These are phyloP conservation scores for Chaetomium fimeti DNA, from an alignment of 495 filamentous ascomycete species.

Conservation along the genomic window DNA sequence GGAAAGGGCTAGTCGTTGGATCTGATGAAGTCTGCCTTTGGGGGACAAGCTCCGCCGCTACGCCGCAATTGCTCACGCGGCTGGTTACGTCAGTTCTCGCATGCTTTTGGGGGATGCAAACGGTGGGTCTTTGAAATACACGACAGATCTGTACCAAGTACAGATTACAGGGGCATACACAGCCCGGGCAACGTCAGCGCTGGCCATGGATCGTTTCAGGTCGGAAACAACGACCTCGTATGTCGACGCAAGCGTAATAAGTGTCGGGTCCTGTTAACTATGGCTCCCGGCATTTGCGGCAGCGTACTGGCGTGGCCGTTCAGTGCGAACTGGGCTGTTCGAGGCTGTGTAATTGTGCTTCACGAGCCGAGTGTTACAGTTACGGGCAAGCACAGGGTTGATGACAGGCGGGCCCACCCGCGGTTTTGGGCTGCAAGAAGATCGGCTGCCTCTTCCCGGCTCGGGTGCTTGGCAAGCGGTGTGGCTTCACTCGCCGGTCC, in stretches of 20 bases:
- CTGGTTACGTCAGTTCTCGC: constrained; percentile 31
- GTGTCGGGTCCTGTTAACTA: too few species aligned
- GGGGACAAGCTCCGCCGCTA: constrained; percentile 14
- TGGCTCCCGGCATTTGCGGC: too few species aligned
- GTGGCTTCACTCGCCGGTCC: neutral
- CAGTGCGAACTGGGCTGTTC: neutral
- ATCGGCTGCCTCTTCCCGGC: neutral
- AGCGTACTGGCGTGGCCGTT: too few species aligned
- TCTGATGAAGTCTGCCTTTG: neutral
- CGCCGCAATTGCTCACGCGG: constrained; percentile 34
- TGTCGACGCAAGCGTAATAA: too few species aligned
- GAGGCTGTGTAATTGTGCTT: neutral
- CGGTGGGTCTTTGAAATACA: neutral
- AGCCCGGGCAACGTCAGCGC: neutral
- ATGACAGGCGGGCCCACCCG: neutral
- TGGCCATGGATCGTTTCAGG: neutral
- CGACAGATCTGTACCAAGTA: neutral
- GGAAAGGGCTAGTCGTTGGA: neutral
- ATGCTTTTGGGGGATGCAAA: neutral
- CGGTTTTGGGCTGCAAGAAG: neutral
- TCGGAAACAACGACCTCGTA: neutral
- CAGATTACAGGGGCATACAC: neutral
- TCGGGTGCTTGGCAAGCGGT: constrained; percentile 22
- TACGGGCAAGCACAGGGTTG: neutral
- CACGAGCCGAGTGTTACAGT: neutral